A percentile compares a stretch with the other conserved stretches of the same genome.
Evolutionary conservation across 805 yeast genomes (phyloP).

Genomic region (Saccharomycodes ludwigii): DNA sequence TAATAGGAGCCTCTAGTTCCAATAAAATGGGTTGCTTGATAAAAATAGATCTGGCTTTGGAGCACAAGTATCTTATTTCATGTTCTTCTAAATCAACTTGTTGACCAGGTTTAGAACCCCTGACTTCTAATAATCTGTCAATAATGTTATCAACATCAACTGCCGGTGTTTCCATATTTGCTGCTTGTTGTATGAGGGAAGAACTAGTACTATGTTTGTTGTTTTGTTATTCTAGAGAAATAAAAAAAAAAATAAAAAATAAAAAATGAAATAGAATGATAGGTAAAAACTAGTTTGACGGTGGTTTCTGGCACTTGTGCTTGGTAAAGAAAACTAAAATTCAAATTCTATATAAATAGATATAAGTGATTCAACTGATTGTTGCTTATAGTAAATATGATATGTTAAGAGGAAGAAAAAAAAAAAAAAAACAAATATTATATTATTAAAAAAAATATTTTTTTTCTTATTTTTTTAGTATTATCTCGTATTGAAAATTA

Average conservation of each 20-base stretch:
- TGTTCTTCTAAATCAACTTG: constrained; percentile 88
- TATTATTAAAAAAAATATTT: too few relatives aligned
- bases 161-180: constrained; percentile 42
- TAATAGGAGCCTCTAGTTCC: constrained; percentile 95
- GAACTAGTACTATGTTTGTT: constrained; percentile 1
- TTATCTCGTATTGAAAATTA: constrained; percentile 2
- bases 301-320: too few relatives aligned
- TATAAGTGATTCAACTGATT: too few relatives aligned
- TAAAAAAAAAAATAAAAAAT: constrained; percentile 1
- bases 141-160: constrained; percentile 95
- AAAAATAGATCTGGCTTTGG: constrained; percentile 95
- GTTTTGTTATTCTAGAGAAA: constrained; percentile 1
- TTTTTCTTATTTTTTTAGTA: too few relatives aligned
- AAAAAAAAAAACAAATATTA: too few relatives aligned
- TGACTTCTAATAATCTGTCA: constrained; percentile 90
- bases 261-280: too few relatives aligned
- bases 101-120: constrained; percentile 97
- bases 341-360: too few relatives aligned
- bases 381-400: too few relatives aligned
- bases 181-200: too few relatives aligned
- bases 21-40: constrained; percentile 93
- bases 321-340: too few relatives aligned
- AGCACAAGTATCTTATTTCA: constrained; percentile 90
- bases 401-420: too few relatives aligned
- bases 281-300: too few relatives aligned